Percentiles rank a stretch among this genome's conserved stretches.
Conservation (phyloP, 768 basidiomycete species). For the Clitopilus passeckerianus region DNA sequence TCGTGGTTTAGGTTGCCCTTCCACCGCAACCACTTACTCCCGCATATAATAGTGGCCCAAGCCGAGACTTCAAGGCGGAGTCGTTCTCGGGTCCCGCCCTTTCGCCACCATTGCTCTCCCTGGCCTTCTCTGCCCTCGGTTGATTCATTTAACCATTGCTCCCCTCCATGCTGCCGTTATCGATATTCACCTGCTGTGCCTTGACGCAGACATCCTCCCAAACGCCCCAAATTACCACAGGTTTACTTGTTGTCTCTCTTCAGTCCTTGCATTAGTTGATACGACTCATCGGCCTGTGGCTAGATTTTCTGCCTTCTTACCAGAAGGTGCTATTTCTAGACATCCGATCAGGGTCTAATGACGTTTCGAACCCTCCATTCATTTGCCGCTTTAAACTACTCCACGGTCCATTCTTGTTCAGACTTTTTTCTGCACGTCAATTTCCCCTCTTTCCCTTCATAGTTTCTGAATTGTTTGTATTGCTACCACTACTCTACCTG, state of each 20-base stretch:
- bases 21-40: too few relatives aligned
- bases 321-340: neutral
- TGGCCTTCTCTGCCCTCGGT: neutral
- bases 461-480: neutral
- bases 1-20: too few relatives aligned
- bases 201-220: neutral
- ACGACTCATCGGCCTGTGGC: too few relatives aligned
- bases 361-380: neutral
- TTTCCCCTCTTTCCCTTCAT: neutral
- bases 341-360: neutral
- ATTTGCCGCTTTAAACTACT: neutral
- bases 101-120: neutral
- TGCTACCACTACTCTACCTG: neutral
- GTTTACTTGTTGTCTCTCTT: too few relatives aligned
- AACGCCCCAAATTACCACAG: too few relatives aligned
- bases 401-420: neutral
- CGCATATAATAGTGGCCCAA: neutral
- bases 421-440: neutral
- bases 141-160: neutral
- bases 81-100: neutral
- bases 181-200: neutral
- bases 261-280: too few relatives aligned
- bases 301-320: neutral
- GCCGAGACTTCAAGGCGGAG: neutral
- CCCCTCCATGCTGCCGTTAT: neutral